These are phyloP conservation scores for Cyberlindnera suaveolens DNA, from an alignment of 805 yeast genomes.

Conservation along the genomic window DNA sequence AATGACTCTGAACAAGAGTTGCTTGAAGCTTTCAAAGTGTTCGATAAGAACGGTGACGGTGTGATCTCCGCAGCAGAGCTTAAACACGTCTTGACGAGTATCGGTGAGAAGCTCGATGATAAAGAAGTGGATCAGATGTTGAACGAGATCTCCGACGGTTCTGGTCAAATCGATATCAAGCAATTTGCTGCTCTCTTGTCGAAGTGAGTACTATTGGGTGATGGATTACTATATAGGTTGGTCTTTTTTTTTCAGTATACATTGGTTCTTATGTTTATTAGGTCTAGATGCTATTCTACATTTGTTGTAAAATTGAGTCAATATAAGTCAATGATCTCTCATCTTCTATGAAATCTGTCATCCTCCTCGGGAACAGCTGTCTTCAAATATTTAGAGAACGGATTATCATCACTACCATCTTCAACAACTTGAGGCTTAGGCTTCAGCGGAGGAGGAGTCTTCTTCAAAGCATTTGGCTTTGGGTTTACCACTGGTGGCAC, in stretches of 20 bases:
- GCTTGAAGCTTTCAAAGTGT: conserved; percentile 96
- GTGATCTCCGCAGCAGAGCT: conserved; percentile 94
- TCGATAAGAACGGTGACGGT: conserved; percentile 93
- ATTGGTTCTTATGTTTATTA: not conserved
- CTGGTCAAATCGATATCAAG: conserved; percentile 94
- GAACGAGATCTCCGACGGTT: conserved; percentile 91
- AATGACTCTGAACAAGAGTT: conserved; percentile 96
- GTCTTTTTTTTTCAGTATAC: not conserved
- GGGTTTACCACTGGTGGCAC: conserved; percentile 12
- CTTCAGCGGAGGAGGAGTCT: not conserved
- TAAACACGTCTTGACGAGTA: conserved; percentile 93
- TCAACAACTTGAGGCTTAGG: not conserved
- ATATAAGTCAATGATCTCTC: not conserved
- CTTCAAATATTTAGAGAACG: conserved; percentile 30
- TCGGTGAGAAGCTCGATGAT: conserved; percentile 94
- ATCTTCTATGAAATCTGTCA: conserved; percentile 26
- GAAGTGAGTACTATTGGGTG: conserved; percentile 35
- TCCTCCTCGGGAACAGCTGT: conserved; percentile 32
- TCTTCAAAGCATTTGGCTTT: conserved; percentile 3
- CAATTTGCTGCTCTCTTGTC: conserved; percentile 92
- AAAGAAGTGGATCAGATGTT: conserved; percentile 98
- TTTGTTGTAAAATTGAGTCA: no score
- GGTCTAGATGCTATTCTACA: no score
- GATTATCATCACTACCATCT: conserved; percentile 23
- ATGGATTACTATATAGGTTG: not conserved